A percentile compares a stretch with the other conserved stretches of the same genome.
These are phyloP conservation scores for Dendrobium chrysotoxum DNA, from an alignment of 106 monocot genomes.

Conservation along the genomic window DNA sequence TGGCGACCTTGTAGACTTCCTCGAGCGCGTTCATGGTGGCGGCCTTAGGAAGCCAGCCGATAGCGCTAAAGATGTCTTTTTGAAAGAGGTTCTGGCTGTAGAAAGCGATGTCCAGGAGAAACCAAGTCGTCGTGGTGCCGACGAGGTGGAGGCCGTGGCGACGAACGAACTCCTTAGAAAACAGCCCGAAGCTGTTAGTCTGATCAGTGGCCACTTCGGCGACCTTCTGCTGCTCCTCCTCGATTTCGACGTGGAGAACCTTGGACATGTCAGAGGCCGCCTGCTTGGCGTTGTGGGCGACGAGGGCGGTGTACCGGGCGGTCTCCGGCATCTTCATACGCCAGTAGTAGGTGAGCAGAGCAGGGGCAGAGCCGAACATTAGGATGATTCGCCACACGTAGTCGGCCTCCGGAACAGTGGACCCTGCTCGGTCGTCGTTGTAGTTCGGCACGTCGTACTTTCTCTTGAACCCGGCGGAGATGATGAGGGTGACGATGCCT, in stretches of 20 bases:
- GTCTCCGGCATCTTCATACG: slow-evolving; percentile 25
- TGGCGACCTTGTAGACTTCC: slow-evolving; percentile 37
- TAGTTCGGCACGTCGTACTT: slow-evolving; percentile 3
- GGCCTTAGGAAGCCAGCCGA: slow-evolving; percentile 56
- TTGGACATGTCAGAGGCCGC: slow-evolving; percentile 13
- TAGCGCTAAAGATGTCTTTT: slow-evolving; percentile 48
- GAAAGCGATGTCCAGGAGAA: slow-evolving; percentile 56
- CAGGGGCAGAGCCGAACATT: slow-evolving; percentile 11
- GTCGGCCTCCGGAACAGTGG: slow-evolving; percentile 11
- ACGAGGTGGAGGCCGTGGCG: slow-evolving; percentile 45
- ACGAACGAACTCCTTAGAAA: slow-evolving; percentile 16
- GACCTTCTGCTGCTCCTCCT: slow-evolving; percentile 17
- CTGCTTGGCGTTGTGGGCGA: slow-evolving; percentile 14
- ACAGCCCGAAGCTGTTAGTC: slow-evolving; percentile 19
- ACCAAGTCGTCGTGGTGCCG: slow-evolving; percentile 43
- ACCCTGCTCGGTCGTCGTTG: background rate
- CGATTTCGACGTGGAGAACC: slow-evolving; percentile 8
- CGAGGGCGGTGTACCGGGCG: slow-evolving; percentile 14
- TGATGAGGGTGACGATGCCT: background rate
- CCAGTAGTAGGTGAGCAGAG: slow-evolving; percentile 18
- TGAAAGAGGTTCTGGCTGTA: slow-evolving; percentile 62
- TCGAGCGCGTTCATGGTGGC: slow-evolving; percentile 48
- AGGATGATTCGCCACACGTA: slow-evolving; percentile 14
- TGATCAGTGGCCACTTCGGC: background rate
- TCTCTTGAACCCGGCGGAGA: slow-evolving; percentile 10